phyloP scores from a whole-genome alignment of 192 early-diverging fungal species.

The Linnemannia zychae region DNA sequence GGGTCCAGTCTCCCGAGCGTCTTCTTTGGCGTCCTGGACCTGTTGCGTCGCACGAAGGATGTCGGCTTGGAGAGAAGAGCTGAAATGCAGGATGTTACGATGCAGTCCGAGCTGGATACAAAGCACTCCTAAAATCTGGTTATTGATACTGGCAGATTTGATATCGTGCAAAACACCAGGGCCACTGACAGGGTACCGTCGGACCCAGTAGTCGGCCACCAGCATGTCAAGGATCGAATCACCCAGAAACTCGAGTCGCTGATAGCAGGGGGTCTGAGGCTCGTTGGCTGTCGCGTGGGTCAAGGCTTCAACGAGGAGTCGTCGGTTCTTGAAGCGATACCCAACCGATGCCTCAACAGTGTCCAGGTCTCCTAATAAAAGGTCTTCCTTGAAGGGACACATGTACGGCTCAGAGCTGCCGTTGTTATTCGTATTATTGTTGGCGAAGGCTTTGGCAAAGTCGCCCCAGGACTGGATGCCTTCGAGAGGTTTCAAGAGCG shows the following conservation, averaged over 20 bases:
- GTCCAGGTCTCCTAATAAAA: neutral
- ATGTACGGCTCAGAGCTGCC: too few relatives aligned
- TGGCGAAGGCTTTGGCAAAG: conserved; percentile 26
- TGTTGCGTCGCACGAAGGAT: conserved; percentile 65
- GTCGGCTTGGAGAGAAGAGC: conserved; percentile 61
- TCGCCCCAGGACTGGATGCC: conserved; percentile 64
- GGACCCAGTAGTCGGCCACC: conserved; percentile 77
- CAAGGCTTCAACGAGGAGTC: conserved; percentile 80
- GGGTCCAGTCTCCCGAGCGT: conserved; percentile 30
- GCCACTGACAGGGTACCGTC: conserved; percentile 69
- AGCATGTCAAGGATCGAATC: conserved; percentile 84
- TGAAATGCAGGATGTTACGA: conserved; percentile 76
- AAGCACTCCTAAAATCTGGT: conserved; percentile 84
- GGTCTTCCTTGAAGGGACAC: neutral
- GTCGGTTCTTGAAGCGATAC: conserved; percentile 75
- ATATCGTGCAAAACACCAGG: conserved; percentile 85
- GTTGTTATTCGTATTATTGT: neutral
- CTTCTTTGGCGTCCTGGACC: conserved; percentile 54
- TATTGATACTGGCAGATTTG: conserved; percentile 87
- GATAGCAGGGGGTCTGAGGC: conserved; percentile 77
- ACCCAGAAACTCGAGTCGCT: conserved; percentile 94
- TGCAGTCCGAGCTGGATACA: conserved; percentile 76
- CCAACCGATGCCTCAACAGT: conserved; percentile 59
- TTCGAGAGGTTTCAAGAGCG: conserved; percentile 67
- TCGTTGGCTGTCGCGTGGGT: conserved; percentile 80